Conservation (phyloP, 148 eudicot genomes). For the Camellia granthamiana region DNA sequence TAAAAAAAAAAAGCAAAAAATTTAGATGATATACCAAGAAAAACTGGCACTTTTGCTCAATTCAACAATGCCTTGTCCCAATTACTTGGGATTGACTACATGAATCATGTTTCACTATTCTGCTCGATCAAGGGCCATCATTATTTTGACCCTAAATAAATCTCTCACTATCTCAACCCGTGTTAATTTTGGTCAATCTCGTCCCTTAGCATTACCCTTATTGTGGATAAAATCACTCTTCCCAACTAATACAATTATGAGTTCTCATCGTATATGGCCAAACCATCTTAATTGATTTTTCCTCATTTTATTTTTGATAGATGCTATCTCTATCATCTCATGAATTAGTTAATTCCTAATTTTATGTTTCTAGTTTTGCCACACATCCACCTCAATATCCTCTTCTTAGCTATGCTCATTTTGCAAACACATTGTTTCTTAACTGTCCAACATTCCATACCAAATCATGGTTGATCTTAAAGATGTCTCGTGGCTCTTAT, state of each 20-base stretch:
- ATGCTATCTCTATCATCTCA: neutral
- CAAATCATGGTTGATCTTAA: neutral
- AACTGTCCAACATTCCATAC: neutral
- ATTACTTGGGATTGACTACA: neutral
- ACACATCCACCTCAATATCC: neutral
- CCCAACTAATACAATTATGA: too few relatives aligned
- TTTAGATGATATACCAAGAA: too few relatives aligned
- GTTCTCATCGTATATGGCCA: too few relatives aligned
- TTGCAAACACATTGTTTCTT: neutral
- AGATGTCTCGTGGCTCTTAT: neutral
- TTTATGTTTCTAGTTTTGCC: neutral
- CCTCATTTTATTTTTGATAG: too few relatives aligned
- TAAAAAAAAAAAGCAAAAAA: too few relatives aligned
- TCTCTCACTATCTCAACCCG: neutral
- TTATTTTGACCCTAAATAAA: neutral
- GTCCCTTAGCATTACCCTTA: neutral
- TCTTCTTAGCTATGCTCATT: neutral
- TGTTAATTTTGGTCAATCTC: neutral
- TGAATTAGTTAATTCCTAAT: neutral
- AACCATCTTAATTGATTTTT: too few relatives aligned
- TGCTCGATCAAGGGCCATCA: neutral
- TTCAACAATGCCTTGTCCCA: neutral
- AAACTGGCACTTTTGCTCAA: neutral
- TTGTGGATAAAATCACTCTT: too few relatives aligned
- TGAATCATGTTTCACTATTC: neutral